Evolutionary conservation across 495 filamentous ascomycete species (phyloP).

Genomic region (Acidomyces sp.): DNA sequence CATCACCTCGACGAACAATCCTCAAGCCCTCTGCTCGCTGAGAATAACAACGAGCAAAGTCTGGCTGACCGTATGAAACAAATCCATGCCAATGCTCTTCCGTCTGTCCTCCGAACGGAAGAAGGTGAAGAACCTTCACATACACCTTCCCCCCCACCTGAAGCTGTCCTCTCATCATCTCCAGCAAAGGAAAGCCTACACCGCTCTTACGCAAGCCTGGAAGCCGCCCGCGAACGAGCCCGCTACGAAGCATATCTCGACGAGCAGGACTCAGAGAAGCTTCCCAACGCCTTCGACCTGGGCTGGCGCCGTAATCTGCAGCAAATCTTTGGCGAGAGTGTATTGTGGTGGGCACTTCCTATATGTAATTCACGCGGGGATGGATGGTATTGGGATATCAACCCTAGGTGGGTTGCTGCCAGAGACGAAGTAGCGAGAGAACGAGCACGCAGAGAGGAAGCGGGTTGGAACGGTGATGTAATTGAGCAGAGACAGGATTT

Average conservation of each 20-base stretch:
- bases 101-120: constrained; percentile 62
- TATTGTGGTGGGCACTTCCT: constrained; percentile 65
- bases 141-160: constrained; percentile 2
- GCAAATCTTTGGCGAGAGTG: constrained; percentile 65
- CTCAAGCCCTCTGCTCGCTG: neutral
- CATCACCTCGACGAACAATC: constrained; percentile 20
- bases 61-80: constrained; percentile 67
- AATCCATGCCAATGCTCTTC: constrained; percentile 71
- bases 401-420: constrained; percentile 29
- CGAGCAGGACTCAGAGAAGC: constrained; percentile 68
- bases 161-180: constrained; percentile 20
- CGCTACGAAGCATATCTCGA: constrained; percentile 82
- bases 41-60: constrained; percentile 35
- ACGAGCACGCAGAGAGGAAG: constrained; percentile 17
- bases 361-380: constrained; percentile 74
- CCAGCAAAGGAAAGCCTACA: constrained; percentile 39
- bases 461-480: constrained; percentile 19
- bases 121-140: constrained; percentile 48
- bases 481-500: constrained; percentile 16
- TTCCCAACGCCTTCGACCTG: constrained; percentile 87
- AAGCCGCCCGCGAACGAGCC: constrained; percentile 54
- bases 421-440: constrained; percentile 23
- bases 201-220: constrained; percentile 52
- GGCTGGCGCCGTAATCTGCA: constrained; percentile 66
- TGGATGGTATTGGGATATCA: constrained; percentile 93